Evolutionary conservation across 2,329 filamentous ascomycete genomes (phyloP).

Genomic region (Aureobasidium sp.): DNA sequence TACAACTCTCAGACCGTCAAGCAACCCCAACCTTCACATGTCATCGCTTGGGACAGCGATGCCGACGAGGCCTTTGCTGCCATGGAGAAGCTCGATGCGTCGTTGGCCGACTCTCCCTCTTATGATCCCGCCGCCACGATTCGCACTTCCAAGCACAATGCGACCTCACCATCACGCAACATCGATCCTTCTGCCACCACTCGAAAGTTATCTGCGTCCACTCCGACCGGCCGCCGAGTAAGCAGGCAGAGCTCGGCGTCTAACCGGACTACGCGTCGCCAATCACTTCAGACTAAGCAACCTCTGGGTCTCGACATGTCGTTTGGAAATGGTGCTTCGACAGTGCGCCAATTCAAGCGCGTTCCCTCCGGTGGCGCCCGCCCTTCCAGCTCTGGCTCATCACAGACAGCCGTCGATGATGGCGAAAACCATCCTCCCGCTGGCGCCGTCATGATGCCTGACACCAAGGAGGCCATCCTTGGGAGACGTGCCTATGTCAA

Average conservation of each 20-base stretch:
- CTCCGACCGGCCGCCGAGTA: slow-evolving; percentile 29
- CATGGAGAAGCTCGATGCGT: slow-evolving; percentile 38
- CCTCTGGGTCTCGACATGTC: slow-evolving; percentile 84
- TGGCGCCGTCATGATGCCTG: slow-evolving; percentile 15
- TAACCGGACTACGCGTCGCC: slow-evolving; percentile 39
- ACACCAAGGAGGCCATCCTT: slow-evolving; percentile 68
- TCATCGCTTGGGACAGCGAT: slow-evolving; percentile 34
- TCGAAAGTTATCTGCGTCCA: slow-evolving; percentile 28
- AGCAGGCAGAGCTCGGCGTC: slow-evolving; percentile 30
- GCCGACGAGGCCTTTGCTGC: slow-evolving; percentile 32
- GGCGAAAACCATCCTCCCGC: slow-evolving; percentile 60
- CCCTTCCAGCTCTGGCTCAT: slow-evolving; percentile 20
- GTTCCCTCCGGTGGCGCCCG: slow-evolving; percentile 49
- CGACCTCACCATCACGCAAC: slow-evolving; percentile 25
- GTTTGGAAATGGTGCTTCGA: slow-evolving; percentile 89
- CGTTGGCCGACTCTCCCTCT: slow-evolving; percentile 31
- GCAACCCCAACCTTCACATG: slow-evolving; percentile 41
- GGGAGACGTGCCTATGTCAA: slow-evolving; percentile 76
- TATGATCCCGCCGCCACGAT: slow-evolving; percentile 30
- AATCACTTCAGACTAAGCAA: slow-evolving; percentile 51
- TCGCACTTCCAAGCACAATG: slow-evolving; percentile 30
- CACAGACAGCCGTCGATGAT: slow-evolving; percentile 27
- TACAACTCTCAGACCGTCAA: slow-evolving; percentile 46
- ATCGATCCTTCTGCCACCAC: slow-evolving; percentile 33
- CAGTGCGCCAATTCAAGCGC: slow-evolving; percentile 82